Conservation (phyloP, 1,284 basidiomycete genomes). For the Cystobasidium slooffiae region DNA sequence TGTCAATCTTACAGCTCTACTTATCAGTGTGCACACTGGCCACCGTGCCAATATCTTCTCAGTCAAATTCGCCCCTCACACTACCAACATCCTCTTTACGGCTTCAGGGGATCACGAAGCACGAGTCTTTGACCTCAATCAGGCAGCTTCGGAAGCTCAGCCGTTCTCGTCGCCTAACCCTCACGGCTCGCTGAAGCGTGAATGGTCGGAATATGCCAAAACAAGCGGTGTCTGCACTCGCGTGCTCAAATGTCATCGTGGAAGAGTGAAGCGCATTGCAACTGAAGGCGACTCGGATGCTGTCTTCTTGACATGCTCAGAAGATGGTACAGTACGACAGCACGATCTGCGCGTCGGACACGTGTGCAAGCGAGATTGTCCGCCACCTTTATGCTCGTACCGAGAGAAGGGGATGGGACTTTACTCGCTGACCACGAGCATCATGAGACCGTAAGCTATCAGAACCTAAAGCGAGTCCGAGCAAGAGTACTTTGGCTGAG, state of each 20-base stretch:
- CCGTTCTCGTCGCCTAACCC: background rate
- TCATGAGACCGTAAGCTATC: slow-evolving; percentile 56
- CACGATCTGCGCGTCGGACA: slow-evolving; percentile 80
- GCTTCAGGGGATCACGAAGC: slow-evolving; percentile 68
- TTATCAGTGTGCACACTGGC: slow-evolving; percentile 62
- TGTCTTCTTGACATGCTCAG: slow-evolving; percentile 80
- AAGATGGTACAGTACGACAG: slow-evolving; percentile 69
- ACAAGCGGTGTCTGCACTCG: slow-evolving; percentile 47
- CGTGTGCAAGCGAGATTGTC: slow-evolving; percentile 66
- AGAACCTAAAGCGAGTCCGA: too few relatives aligned
- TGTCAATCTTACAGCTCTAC: slow-evolving; percentile 1
- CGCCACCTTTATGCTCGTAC: slow-evolving; percentile 67
- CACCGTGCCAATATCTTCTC: slow-evolving; percentile 88
- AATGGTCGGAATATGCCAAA: slow-evolving; percentile 30
- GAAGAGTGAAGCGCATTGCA: slow-evolving; percentile 70
- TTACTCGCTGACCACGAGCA: slow-evolving; percentile 60
- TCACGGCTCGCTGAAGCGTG: background rate
- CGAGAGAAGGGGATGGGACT: slow-evolving; percentile 55
- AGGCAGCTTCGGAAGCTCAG: slow-evolving; percentile 5
- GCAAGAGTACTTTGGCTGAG: background rate
- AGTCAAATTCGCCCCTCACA: slow-evolving; percentile 75
- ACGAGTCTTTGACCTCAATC: slow-evolving; percentile 73
- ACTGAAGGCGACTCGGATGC: slow-evolving; percentile 77
- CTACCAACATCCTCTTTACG: slow-evolving; percentile 43
- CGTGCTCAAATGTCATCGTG: slow-evolving; percentile 54